phyloP scores from a whole-genome alignment of 176 grass and related monocot genomes.

The Poa pratensis region DNA sequence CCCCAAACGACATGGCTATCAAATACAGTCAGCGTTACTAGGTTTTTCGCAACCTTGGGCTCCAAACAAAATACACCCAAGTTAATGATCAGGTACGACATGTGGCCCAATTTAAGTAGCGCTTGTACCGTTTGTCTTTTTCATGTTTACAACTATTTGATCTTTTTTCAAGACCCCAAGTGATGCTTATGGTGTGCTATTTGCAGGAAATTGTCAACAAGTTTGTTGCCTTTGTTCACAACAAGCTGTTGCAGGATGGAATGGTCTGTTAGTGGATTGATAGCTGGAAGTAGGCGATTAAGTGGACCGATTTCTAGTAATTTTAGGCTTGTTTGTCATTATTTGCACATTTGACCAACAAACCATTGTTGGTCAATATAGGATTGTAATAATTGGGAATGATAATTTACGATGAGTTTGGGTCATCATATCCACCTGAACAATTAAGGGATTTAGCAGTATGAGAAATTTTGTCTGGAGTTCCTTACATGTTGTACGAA shows the following conservation, averaged over 20 bases:
- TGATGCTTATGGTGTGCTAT: slow-evolving; percentile 2
- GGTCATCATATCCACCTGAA: background rate
- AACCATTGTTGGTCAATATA: background rate
- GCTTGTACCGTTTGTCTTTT: background rate
- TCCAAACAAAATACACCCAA: background rate
- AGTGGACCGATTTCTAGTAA: background rate
- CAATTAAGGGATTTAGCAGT: background rate
- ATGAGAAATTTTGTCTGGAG: background rate
- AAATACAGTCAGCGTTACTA: slow-evolving; percentile 9
- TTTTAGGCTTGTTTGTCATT: background rate
- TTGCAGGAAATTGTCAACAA: slow-evolving; percentile 17
- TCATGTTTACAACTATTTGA: slow-evolving; percentile 9
- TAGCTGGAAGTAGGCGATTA: background rate
- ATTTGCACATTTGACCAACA: slow-evolving; percentile 8
- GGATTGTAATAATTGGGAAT: slow-evolving; percentile 26
- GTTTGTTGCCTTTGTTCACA: background rate
- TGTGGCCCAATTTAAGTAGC: background rate
- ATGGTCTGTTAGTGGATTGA: slow-evolving; percentile 11
- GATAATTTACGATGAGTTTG: background rate
- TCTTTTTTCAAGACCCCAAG: background rate
- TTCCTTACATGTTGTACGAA: background rate
- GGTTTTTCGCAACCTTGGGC: background rate
- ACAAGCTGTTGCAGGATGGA: background rate
- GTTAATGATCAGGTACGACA: slow-evolving; percentile 2
- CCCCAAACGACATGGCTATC: slow-evolving; percentile 1